Evolutionary conservation across 805 yeast genomes (phyloP).

Genomic region (Wickerhamiella bombiphila): DNA sequence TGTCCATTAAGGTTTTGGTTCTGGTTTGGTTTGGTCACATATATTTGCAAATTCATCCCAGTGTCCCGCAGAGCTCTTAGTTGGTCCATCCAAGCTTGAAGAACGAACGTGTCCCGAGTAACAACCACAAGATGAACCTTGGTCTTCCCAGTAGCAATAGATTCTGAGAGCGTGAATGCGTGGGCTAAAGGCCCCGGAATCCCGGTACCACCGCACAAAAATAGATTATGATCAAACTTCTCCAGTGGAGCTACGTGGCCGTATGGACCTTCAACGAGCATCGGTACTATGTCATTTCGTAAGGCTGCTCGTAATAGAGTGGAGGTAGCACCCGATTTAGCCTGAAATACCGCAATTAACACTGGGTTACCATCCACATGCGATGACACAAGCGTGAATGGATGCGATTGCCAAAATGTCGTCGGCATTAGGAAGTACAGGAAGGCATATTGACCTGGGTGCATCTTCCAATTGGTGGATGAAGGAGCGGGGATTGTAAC

Average conservation of each 20-base stretch:
- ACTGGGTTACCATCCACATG: neutral
- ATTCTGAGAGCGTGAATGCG: no score
- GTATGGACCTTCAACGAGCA: slow-evolving; percentile 6
- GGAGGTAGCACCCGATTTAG: slow-evolving; percentile 9
- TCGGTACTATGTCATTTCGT: neutral
- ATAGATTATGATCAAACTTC: neutral
- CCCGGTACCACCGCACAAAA: neutral
- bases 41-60: neutral
- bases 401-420: slow-evolving; percentile 59
- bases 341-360: slow-evolving; percentile 6
- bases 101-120: neutral
- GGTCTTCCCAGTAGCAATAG: no score
- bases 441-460: slow-evolving; percentile 11
- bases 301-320: neutral
- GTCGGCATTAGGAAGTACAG: slow-evolving; percentile 27
- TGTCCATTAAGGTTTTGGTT: no score
- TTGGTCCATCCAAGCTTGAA: neutral
- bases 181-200: neutral
- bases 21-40: no score
- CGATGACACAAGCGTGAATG: slow-evolving; percentile 36
- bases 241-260: neutral
- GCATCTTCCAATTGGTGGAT: neutral
- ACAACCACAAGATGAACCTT: no score
- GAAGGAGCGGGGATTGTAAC: no score
- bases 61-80: neutral